Evolutionary conservation across 2,329 filamentous ascomycete species (phyloP).

Genomic region (Lecanosticta acicola): DNA sequence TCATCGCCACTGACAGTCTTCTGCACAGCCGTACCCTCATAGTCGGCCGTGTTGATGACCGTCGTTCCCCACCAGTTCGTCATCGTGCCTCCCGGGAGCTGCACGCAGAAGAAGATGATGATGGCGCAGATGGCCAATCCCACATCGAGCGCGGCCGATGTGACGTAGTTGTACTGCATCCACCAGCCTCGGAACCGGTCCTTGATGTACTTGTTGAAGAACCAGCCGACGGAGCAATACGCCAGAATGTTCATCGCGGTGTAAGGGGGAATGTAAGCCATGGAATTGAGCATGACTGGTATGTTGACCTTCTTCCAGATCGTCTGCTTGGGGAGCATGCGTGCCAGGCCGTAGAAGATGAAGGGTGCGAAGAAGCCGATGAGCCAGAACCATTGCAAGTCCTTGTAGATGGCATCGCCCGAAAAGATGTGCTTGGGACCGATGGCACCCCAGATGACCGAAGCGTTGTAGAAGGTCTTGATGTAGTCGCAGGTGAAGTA

Average conservation of each 20-base stretch:
- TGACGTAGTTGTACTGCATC: conserved; percentile 87
- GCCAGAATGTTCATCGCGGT: conserved; percentile 64
- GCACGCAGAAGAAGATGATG: conserved; percentile 79
- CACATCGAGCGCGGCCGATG: conserved; percentile 76
- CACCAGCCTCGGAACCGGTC: conserved; percentile 69
- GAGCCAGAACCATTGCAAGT: conserved; percentile 75
- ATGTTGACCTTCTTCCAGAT: conserved; percentile 16
- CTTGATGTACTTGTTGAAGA: conserved; percentile 74
- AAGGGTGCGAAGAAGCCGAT: conserved; percentile 70
- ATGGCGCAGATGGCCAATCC: conserved; percentile 78
- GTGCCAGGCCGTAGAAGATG: conserved; percentile 61
- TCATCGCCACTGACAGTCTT: background rate
- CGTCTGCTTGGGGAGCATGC: conserved; percentile 15
- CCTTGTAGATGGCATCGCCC: conserved; percentile 66
- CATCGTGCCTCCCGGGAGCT: conserved; percentile 68
- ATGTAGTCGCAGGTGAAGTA: conserved; percentile 20
- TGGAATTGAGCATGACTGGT: conserved; percentile 73
- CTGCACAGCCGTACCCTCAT: background rate
- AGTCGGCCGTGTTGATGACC: conserved; percentile 4
- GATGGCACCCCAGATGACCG: conserved; percentile 24
- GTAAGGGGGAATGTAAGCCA: conserved; percentile 82
- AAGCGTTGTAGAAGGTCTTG: conserved; percentile 21
- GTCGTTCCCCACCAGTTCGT: conserved; percentile 63
- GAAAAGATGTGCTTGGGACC: conserved; percentile 41
- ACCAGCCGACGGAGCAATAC: conserved; percentile 77